Base-by-base conservation (phyloP, 345 rosid species). In the Populus euphratica region DNA sequence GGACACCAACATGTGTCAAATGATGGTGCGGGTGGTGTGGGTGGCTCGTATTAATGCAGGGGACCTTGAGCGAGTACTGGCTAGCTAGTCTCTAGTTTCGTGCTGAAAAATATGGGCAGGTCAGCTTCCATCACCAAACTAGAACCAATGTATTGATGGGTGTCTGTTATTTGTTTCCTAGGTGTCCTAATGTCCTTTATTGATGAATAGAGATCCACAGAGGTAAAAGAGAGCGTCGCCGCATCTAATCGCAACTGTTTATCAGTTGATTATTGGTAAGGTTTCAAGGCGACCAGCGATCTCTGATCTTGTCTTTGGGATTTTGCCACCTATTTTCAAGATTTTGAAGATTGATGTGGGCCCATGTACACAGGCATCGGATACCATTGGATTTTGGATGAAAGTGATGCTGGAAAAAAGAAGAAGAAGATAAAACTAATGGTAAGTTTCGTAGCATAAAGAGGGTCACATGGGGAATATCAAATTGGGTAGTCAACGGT, bases 321-420 rank as follows among this genome's bases (percentile, higher is more conserved):
- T 52, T 64, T 68, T 33, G 35, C 52, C 21, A 72, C 35, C 68
- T 38, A 43, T 9, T 81, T 70, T 52, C 41, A n/a, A 17, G 17
- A 27, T n/a, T 9, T 47, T 29, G 44, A 49, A 33, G 71, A 65
- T 75, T 66, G 29, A n/a, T 27, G 59, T 17, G 5, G 65, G 64
- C 81, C 74, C 77, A 18, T 31, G 14, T 52, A 63, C 84, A 84
- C 80, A 50, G 77, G 83, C 83, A 71, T 78, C 61, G 82, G 83
- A 78, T 81, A 69, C 80, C 74, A 74, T 50, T 33, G 6, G 64
- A 41, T 41, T 41, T 10, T 41, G 44, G 44, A 41, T 41, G 44
- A 10, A 41, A 41, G 44, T 2, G 44, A 41, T 2, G 44, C 13
- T 41, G 44, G 44, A 11, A 41, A 38, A 41, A 41, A 41, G 11